Base-by-base conservation (phyloP, 768 basidiomycete genomes). In the Exsudoporus frostii region DNA sequence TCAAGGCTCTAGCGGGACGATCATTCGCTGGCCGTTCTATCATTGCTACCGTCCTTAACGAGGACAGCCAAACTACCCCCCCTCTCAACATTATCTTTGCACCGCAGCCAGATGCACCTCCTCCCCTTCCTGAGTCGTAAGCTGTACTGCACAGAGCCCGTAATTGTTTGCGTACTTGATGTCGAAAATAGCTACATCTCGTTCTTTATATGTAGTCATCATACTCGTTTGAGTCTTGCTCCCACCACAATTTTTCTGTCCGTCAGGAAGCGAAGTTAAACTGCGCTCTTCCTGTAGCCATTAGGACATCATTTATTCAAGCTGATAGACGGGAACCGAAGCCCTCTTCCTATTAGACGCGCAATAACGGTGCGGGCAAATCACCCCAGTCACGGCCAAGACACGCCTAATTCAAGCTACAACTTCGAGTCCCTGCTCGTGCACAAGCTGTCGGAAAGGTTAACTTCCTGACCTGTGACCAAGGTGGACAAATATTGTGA, bases 1-100 rank as follows among this genome's bases (percentile, higher is more conserved):
- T 98, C 68, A 88, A 89, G 68, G 82, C 85, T 37, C 79, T 99
- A 54, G 97, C 96, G 29, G 97, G 96, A 33, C 79, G 91, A 40
- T 88, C 88, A 36, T 93, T 93, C 54, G 90, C 86, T 44, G 91
- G 91, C 2, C 76, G 91, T 56, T 90, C 88, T 45, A 93, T 93
- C 61, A 88, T 93, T 60, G 90, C 91, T 14, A 93, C 91, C 20
- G 71, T 92, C 53, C 75, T 93, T 27, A 83, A 80, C 62, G 90
- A 92, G 60, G 88, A 92, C 60, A 91, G 89, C 66, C 85, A 88
- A 71, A 90, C 88, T 22, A 88, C 90, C 5, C 90, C 90, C 19
- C 90, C 90, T 36, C 78, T 92, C 29, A 82, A 83, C 65, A 69
- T 91, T 45, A 90, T 92, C 61, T 92, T 92, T 71, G 89, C 90